Evolutionary conservation across 495 filamentous ascomycete genomes (phyloP).

Genomic region (Staphylotrichum tortipilum): DNA sequence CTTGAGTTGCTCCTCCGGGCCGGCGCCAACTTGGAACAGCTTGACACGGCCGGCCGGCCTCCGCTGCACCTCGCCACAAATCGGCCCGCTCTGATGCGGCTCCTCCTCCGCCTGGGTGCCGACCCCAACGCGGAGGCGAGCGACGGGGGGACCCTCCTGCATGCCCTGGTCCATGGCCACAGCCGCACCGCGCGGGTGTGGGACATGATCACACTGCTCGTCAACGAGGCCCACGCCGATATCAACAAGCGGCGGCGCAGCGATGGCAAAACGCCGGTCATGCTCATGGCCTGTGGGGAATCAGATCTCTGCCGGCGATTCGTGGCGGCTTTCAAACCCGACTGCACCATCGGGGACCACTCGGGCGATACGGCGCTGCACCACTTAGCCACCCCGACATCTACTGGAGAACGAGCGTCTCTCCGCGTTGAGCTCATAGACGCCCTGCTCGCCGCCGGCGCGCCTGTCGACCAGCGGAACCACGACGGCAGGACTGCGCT

Average conservation of each 20-base stretch:
- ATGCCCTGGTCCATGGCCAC: conserved; percentile 9
- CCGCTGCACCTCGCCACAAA: conserved; percentile 12
- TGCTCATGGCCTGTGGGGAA: not conserved
- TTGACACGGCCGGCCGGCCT: conserved; percentile 5
- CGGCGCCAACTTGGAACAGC: conserved; percentile 16
- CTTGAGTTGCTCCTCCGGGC: conserved; percentile 14
- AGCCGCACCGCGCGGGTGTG: not conserved
- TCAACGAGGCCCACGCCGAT: conserved; percentile 14
- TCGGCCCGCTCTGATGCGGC: conserved; percentile 6
- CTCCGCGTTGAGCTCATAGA: not conserved
- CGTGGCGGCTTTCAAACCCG: conserved; percentile 4
- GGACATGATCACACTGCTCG: conserved; percentile 9
- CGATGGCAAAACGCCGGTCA: conserved; percentile 13
- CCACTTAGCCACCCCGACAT: not conserved
- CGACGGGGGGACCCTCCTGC: conserved; percentile 10
- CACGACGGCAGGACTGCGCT: conserved; percentile 4
- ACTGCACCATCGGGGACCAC: conserved; percentile 15
- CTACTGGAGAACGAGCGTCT: not conserved
- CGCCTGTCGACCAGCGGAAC: conserved; percentile 4
- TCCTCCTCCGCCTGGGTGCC: conserved; percentile 22
- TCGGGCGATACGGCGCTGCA: conserved; percentile 12
- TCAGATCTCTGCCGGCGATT: not conserved
- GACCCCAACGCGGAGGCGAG: conserved; percentile 12
- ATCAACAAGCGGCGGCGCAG: conserved; percentile 12
- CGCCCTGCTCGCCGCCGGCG: conserved; percentile 3